Conservation (phyloP, 805 yeast species). For the Zygosaccharomyces kombuchaensis region DNA sequence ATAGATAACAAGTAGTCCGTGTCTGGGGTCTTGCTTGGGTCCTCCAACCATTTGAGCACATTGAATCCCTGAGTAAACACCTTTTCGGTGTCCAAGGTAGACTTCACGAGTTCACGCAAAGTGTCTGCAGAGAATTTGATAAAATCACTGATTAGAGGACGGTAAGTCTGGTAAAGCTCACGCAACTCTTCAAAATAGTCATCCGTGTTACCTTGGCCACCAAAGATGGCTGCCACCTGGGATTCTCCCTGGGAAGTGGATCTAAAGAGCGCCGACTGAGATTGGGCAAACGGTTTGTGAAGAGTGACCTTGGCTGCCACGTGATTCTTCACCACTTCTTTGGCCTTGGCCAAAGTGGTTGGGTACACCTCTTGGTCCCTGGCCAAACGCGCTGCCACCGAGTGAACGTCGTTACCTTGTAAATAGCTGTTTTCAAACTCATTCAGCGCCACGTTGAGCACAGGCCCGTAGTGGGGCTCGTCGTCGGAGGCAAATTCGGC, state of each 20-base stretch:
- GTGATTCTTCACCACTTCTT: conserved; percentile 73
- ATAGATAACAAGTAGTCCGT: conserved; percentile 82
- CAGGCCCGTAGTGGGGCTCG: conserved; percentile 57
- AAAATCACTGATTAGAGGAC: conserved; percentile 68
- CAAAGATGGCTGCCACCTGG: conserved; percentile 77
- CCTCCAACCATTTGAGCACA: conserved; percentile 78
- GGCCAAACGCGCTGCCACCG: conserved; percentile 71
- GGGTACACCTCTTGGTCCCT: conserved; percentile 50
- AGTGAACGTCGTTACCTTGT: conserved; percentile 75
- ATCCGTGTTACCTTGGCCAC: conserved; percentile 99
- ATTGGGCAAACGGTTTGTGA: conserved; percentile 45
- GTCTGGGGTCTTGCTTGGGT: conserved; percentile 84
- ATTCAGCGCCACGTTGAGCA: conserved; percentile 61
- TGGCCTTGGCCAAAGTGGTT: conserved; percentile 68
- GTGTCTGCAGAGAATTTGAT: conserved; percentile 64
- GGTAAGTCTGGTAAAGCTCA: conserved; percentile 73
- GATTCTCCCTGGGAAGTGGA: conserved; percentile 57
- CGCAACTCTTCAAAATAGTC: conserved; percentile 96
- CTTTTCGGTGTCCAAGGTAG: conserved; percentile 70
- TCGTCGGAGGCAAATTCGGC: conserved; percentile 39
- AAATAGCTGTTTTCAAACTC: conserved; percentile 85
- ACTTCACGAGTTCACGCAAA: conserved; percentile 62
- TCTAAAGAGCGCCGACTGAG: conserved; percentile 58
- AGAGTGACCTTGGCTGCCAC: conserved; percentile 53
- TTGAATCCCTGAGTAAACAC: conserved; percentile 92